Percentiles rank a stretch among this genome's conserved stretches.
phyloP scores from a whole-genome alignment of 257 asterid species.

The Lithospermum erythrorhizon region DNA sequence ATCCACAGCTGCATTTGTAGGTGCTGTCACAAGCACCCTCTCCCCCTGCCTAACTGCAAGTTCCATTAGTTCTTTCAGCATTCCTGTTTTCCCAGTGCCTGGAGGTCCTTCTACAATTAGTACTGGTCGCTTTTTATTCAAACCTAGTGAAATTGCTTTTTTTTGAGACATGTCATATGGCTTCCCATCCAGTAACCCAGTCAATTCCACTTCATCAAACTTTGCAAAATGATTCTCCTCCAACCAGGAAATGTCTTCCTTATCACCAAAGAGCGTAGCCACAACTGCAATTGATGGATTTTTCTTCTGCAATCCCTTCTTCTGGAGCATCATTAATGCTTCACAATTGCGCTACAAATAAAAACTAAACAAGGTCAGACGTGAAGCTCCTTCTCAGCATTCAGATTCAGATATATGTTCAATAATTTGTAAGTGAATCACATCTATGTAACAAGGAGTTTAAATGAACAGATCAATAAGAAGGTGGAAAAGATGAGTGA shows the following conservation, averaged over 20 bases:
- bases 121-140: slow-evolving; percentile 76
- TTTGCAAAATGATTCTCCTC: slow-evolving; percentile 50
- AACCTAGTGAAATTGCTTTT: slow-evolving; percentile 79
- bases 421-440: neutral
- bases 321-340: slow-evolving; percentile 95
- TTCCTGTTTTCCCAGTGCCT: slow-evolving; percentile 88
- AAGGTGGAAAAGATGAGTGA: neutral
- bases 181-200: slow-evolving; percentile 33
- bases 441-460: neutral
- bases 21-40: slow-evolving; percentile 94
- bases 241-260: slow-evolving; percentile 55
- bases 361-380: slow-evolving; percentile 13
- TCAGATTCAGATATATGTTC: neutral
- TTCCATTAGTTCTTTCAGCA: slow-evolving; percentile 66
- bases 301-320: slow-evolving; percentile 80
- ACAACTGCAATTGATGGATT: slow-evolving; percentile 73
- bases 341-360: slow-evolving; percentile 88
- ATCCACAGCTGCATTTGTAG: slow-evolving; percentile 97
- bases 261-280: slow-evolving; percentile 75
- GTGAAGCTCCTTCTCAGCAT: neutral
- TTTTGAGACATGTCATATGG: slow-evolving; percentile 55
- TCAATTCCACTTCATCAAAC: slow-evolving; percentile 55
- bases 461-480: neutral
- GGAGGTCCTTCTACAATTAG: slow-evolving; percentile 91
- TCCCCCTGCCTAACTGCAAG: slow-evolving; percentile 76